These are phyloP conservation scores for Sporormia fimetaria DNA, from an alignment of 495 filamentous ascomycete species.

Conservation along the genomic window DNA sequence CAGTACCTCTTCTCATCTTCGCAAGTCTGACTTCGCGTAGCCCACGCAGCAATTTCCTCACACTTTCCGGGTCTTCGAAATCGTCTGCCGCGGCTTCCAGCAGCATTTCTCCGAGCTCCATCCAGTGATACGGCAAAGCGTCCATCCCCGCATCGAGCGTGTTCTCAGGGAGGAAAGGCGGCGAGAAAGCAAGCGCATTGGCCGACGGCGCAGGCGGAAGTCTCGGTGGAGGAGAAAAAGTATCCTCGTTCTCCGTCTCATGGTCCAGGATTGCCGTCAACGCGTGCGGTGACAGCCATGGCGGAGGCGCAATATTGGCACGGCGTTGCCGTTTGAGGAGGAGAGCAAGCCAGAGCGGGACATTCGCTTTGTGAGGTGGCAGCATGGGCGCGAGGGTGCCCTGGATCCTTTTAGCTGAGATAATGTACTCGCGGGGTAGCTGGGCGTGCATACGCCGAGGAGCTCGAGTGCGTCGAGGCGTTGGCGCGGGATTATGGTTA, in stretches of 20 bases:
- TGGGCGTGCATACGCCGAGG: constrained; percentile 55
- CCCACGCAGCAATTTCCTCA: constrained; percentile 66
- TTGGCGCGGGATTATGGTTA: constrained; percentile 86
- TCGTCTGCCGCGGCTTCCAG: constrained; percentile 79
- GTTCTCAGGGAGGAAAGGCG: constrained; percentile 52
- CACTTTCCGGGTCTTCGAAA: constrained; percentile 60
- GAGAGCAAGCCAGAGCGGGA: constrained; percentile 95
- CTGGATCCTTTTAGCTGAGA: constrained; percentile 35
- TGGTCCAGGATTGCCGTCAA: constrained; percentile 63
- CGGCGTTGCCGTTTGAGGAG: constrained; percentile 90
- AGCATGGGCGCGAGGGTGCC: constrained; percentile 63
- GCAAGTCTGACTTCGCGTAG: constrained; percentile 78
- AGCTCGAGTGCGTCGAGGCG: constrained; percentile 74
- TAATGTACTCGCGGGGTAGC: constrained; percentile 1
- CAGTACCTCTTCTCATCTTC: constrained; percentile 70
- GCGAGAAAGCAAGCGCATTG: constrained; percentile 28
- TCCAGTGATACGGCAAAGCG: constrained; percentile 84
- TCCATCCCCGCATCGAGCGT: constrained; percentile 49
- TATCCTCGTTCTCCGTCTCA: constrained; percentile 57
- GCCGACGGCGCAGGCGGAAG: constrained; percentile 41
- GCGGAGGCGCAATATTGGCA: constrained; percentile 82
- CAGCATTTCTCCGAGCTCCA: constrained; percentile 75
- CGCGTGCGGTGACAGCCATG: constrained; percentile 70
- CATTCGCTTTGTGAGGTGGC: constrained; percentile 65
- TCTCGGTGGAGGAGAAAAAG: constrained; percentile 65